Base-by-base conservation (phyloP, 2,329 filamentous ascomycete genomes). In the Penicillium sp. region DNA sequence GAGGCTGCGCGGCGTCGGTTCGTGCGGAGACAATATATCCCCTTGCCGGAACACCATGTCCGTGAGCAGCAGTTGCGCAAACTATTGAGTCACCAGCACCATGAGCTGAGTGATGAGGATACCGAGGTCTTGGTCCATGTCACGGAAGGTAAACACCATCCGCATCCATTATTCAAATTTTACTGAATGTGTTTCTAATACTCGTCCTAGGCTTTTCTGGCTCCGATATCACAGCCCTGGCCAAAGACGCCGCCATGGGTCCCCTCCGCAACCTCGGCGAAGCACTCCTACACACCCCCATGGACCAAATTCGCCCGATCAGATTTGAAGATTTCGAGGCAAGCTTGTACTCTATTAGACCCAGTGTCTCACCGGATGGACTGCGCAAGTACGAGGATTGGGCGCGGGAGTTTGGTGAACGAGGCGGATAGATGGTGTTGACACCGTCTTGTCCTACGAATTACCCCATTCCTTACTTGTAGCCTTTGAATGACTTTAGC, bases 231-330 rank as follows among this genome's bases (percentile, higher is more conserved):
- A 98, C 95, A 24, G 93, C 95, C 1, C 83, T 99, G 9, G 95
- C 95, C 8, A 99, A 99, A 79, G 95, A 99, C 75, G 95, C 95
- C 9, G 95, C 95, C 2, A 99, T 99, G 95, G 94, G 95, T 0
- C 95, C 95, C 0, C 82, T 99, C 13, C 87, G 95, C 35, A 94
- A 92, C 57, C 82, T 98, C 2, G 95, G 95, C 28, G 95, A 98
- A 75, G 92, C 91, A 44, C 81, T 99, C 33, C 83, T 99, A 37
- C 89, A 91, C 67, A 98, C 96, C 84, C 91, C 90, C 0, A 96
- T 95, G 86, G 95, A 99, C 64, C 88, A 98, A 69, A 98, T 99
- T 68, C 85, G 93, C 13, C 89, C 93, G 0, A 98, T 99, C 63
- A 85, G 86, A 57, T 86, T 96, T 59, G 75, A 83, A 42, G 95